phyloP scores from a whole-genome alignment of 441 rosid species.

The Dalechampia spathulata region DNA sequence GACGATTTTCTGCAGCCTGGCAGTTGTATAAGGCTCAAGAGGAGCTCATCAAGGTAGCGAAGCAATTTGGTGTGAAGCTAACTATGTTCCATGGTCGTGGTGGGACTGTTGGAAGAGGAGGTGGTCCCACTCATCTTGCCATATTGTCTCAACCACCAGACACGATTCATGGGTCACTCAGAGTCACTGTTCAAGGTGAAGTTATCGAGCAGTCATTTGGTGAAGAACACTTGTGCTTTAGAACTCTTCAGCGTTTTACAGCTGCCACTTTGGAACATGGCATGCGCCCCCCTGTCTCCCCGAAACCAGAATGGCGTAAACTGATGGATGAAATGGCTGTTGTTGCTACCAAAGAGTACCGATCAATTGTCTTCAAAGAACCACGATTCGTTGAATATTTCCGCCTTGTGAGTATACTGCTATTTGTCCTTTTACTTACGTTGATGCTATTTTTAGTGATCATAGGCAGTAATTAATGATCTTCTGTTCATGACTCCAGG shows the following conservation, averaged over 20 bases:
- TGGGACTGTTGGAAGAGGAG: constrained; percentile 98
- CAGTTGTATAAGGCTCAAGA: constrained; percentile 92
- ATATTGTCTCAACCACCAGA: constrained; percentile 98
- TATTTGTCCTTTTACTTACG: neutral
- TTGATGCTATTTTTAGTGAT: neutral
- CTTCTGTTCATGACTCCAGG: constrained; percentile 33
- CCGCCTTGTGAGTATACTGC: constrained; percentile 63
- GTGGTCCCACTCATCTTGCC: constrained; percentile 98
- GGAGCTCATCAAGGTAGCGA: constrained; percentile 89
- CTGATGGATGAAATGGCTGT: constrained; percentile 88
- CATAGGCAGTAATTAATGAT: constrained; percentile 5
- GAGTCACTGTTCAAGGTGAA: constrained; percentile 94
- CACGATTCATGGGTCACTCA: constrained; percentile 78
- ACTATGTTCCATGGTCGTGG: constrained; percentile 99
- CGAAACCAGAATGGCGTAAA: constrained; percentile 91
- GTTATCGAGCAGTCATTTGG: constrained; percentile 95
- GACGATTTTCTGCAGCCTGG: constrained; percentile 93
- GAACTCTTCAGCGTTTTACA: constrained; percentile 87
- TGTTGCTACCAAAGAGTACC: constrained; percentile 77
- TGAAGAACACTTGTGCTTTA: constrained; percentile 83
- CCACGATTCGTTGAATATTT: constrained; percentile 94
- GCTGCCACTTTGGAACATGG: constrained; percentile 97
- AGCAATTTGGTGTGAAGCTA: constrained; percentile 73
- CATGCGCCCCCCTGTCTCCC: constrained; percentile 77
- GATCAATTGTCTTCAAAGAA: constrained; percentile 77